Base-by-base conservation (phyloP, 257 asterid species). In the Solanum phureja region DNA sequence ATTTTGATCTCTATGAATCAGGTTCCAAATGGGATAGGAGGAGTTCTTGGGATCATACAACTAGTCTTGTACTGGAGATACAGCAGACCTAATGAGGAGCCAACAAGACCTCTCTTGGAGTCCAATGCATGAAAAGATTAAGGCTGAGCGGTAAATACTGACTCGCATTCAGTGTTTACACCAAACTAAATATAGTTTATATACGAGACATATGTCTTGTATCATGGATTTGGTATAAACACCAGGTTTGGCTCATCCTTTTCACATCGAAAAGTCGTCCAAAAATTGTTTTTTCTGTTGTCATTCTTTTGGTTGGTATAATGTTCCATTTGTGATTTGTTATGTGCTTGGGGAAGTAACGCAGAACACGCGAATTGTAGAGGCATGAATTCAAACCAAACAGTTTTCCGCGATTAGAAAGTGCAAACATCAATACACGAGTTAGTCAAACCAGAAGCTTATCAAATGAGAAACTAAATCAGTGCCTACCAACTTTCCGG, bases 21-120 rank as follows among this genome's bases (percentile, higher is more conserved):
- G 85, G 68, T 81, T 3, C 85, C 85, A 81, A 81, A 81, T 29
- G 85, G 85, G 5, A 81, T 81, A 81, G 85, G 85, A 81, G 85
- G 42, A 81, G 27, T 49, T 81, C 68, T 81, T 46, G 85, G 85
- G 29, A 24, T 49, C 85, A 81, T 81, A 46, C 85, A 81, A 5
- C 18, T 81, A 23, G 27, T 81, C 29, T 81, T 81, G 29, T 81
- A 81, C 69, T 46, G 85, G 85, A 81, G 68, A 27, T 81, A 29
- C 8, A 81, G 29, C 85, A 81, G 69, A 49, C 3, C 85, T 31
- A 18, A 29, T 46, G 85, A 81, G 42, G 42, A 49, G 42, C 85
- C 85, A 29, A 49, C 69, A 44, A 46, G 42, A 29, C 42, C 69
- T 81, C 85, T 49, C 42, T 38, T 81, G 42, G 85, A 49, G 68